Percentiles rank a stretch among this genome's conserved stretches.
Conservation (phyloP, 176 grass and related monocot species). For the Themeda triandra region DNA sequence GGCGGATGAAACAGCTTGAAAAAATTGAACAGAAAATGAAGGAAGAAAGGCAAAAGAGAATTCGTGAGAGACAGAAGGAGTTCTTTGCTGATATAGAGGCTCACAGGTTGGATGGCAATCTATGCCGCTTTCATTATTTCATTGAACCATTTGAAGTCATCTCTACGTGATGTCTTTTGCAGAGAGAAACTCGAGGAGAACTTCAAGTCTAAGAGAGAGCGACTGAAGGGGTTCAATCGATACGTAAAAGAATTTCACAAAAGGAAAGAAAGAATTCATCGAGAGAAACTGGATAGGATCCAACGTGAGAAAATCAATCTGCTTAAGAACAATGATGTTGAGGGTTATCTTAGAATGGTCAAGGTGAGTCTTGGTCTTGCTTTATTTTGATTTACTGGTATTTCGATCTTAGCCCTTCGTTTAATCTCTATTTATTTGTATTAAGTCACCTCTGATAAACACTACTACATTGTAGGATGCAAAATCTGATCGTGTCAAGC, state of each 20-base stretch:
- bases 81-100: constrained; percentile 96
- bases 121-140: not conserved
- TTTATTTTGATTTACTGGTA: constrained; percentile 16
- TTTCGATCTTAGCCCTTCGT: constrained; percentile 23
- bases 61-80: constrained; percentile 94
- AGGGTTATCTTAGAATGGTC: constrained; percentile 99
- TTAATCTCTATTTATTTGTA: constrained; percentile 15
- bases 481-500: constrained; percentile 97
- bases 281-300: constrained; percentile 95
- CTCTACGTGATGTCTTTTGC: constrained; percentile 3
- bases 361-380: constrained; percentile 48
- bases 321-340: constrained; percentile 99
- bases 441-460: constrained; percentile 16
- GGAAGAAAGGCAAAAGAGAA: constrained; percentile 97
- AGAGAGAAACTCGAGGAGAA: constrained; percentile 92
- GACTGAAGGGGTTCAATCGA: constrained; percentile 86
- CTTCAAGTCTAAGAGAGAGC: constrained; percentile 92
- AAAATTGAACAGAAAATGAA: constrained; percentile 99
- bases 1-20: constrained; percentile 91
- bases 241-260: constrained; percentile 95
- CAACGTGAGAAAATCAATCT: constrained; percentile 98
- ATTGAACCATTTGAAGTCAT: constrained; percentile 23
- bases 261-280: constrained; percentile 88
- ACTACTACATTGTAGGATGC: constrained; percentile 67
- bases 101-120: constrained; percentile 58